A percentile compares a stretch with the other conserved stretches of the same genome.
phyloP scores from a whole-genome alignment of 2,329 filamentous ascomycete genomes.

The Sordariomycetes sp. region DNA sequence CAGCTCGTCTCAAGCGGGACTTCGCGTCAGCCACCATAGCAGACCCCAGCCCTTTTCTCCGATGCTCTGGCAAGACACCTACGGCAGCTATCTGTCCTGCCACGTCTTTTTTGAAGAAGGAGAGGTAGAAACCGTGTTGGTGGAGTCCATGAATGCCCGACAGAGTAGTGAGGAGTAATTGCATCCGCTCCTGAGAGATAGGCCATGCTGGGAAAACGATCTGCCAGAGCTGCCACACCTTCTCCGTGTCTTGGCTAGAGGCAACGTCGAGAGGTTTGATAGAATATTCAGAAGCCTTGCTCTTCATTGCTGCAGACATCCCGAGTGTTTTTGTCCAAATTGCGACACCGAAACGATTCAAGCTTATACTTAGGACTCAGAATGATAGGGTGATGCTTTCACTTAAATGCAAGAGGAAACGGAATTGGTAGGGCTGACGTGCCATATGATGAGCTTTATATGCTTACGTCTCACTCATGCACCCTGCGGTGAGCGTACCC shows the following conservation, averaged over 20 bases:
- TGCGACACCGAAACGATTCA: too few relatives aligned
- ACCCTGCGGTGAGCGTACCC: too few relatives aligned
- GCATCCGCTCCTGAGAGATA: conserved; percentile 5
- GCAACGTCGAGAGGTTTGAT: too few relatives aligned
- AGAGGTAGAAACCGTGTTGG: conserved; percentile 9
- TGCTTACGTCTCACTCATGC: too few relatives aligned
- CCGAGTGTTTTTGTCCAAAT: too few relatives aligned
- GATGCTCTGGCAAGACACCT: conserved; percentile 10
- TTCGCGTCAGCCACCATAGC: conserved; percentile 8
- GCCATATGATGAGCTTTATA: too few relatives aligned
- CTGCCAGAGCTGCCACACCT: conserved; percentile 12
- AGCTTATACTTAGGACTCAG: too few relatives aligned
- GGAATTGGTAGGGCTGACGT: too few relatives aligned
- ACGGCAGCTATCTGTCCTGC: conserved; percentile 9
- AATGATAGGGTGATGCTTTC: too few relatives aligned
- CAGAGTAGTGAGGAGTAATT: conserved; percentile 5
- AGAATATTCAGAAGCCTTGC: too few relatives aligned
- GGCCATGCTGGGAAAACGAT: conserved; percentile 12
- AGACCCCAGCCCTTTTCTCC: conserved; percentile 9
- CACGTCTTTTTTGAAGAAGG: conserved; percentile 3
- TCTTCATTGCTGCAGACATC: too few relatives aligned
- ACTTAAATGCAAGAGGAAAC: too few relatives aligned
- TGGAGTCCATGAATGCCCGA: conserved; percentile 1
- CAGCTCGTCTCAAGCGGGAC: not conserved
- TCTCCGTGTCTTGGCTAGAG: conserved; percentile 10